A percentile compares a stretch with the other conserved stretches of the same genome.
phyloP scores from a whole-genome alignment of 495 filamentous ascomycete genomes.

The Evernia prunastri region DNA sequence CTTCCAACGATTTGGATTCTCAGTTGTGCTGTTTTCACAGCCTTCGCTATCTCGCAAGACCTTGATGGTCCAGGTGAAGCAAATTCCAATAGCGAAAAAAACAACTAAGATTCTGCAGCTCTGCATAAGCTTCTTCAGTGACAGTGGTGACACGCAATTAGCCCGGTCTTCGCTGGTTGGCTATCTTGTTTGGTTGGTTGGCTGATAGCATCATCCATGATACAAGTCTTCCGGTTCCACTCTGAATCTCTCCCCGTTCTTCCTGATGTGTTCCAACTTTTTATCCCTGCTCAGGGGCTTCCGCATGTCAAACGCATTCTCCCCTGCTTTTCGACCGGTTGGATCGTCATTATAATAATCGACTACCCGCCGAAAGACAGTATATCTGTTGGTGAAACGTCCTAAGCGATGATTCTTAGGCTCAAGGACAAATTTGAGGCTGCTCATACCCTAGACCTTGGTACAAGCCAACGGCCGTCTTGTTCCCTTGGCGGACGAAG shows the following conservation, averaged over 20 bases:
- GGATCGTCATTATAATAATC: conserved; percentile 87
- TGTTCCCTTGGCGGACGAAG: conserved; percentile 83
- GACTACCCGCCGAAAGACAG: conserved; percentile 77
- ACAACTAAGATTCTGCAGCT: not conserved
- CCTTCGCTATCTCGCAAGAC: no score
- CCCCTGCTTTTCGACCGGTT: conserved; percentile 48
- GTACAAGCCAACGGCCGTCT: conserved; percentile 81
- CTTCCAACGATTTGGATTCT: not conserved
- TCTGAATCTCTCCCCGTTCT: conserved; percentile 72
- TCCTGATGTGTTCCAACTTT: conserved; percentile 65
- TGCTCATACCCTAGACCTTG: conserved; percentile 70
- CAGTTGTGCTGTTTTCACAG: not conserved
- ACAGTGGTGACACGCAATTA: not conserved
- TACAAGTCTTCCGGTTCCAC: conserved; percentile 84
- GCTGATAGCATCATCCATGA: conserved; percentile 24
- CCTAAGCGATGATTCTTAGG: not conserved
- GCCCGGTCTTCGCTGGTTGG: not conserved
- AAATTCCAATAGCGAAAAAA: not conserved
- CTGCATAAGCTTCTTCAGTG: not conserved
- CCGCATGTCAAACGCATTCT: conserved; percentile 95
- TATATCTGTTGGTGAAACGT: conserved; percentile 42
- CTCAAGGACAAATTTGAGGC: not conserved
- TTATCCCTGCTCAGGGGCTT: conserved; percentile 84
- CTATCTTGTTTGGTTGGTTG: no score
- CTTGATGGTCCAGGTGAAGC: not conserved